These are phyloP conservation scores for Pythium apleroticum DNA, from an alignment of 352 stramenopile species.

Conservation along the genomic window DNA sequence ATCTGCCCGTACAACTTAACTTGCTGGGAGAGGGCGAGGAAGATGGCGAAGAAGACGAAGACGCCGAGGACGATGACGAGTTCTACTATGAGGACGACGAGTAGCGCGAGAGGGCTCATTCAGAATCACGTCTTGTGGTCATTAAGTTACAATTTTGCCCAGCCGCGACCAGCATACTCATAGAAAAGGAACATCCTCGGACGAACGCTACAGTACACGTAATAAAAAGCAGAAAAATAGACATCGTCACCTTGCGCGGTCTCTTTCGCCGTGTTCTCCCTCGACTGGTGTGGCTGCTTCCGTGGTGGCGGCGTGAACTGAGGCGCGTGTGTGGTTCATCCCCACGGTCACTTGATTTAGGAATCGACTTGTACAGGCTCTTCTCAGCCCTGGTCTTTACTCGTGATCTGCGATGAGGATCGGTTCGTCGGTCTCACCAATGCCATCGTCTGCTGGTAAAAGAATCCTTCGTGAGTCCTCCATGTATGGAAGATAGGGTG, in stretches of 20 bases:
- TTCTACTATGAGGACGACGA: conserved; percentile 32
- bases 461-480: background rate
- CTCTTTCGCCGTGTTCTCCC: background rate
- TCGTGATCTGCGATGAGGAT: conserved; percentile 18
- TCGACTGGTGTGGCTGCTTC: background rate
- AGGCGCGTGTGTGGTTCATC: conserved; percentile 26
- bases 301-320: conserved; percentile 2
- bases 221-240: conserved; percentile 24
- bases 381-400: background rate
- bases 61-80: conserved; percentile 45
- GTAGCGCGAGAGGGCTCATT: background rate
- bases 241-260: conserved; percentile 12
- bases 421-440: conserved; percentile 22
- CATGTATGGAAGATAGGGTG: too few relatives aligned
- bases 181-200: conserved; percentile 19
- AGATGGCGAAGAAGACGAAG: conserved; percentile 33
- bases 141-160: conserved; percentile 32
- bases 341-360: conserved; percentile 27
- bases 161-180: conserved; percentile 15
- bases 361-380: conserved; percentile 18
- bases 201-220: conserved; percentile 22
- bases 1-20: conserved; percentile 58
- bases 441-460: conserved; percentile 10
- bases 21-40: conserved; percentile 46
- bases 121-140: conserved; percentile 12